A percentile compares a stretch with the other conserved stretches of the same genome.
phyloP scores from a whole-genome alignment of 2,329 filamentous ascomycete species.

The Sarocladium oryzae region DNA sequence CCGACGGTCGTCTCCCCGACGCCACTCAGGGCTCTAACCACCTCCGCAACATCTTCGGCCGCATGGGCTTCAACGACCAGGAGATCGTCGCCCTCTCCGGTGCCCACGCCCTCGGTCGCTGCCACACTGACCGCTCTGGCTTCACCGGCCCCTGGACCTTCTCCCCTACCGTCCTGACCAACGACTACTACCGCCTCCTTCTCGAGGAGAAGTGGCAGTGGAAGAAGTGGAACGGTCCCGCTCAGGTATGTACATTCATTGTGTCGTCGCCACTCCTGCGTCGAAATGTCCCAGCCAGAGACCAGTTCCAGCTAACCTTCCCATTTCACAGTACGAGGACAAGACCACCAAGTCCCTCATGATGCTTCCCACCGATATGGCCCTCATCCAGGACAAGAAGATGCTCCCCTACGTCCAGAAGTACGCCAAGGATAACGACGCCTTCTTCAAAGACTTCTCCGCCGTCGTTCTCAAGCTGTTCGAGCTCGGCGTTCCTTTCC shows the following conservation, averaged over 20 bases:
- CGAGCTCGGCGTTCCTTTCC: conserved; percentile 89
- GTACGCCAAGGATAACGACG: conserved; percentile 85
- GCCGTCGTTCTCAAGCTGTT: conserved; percentile 75
- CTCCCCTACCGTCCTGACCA: conserved; percentile 84
- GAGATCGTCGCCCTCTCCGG: conserved; percentile 89
- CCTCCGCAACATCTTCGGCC: conserved; percentile 85
- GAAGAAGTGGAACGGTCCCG: conserved; percentile 87
- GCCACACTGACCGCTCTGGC: conserved; percentile 82
- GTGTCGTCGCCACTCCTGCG: too few relatives aligned
- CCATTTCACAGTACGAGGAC: conserved; percentile 64
- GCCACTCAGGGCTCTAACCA: conserved; percentile 71
- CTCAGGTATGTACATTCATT: background rate
- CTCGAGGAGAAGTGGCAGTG: conserved; percentile 88
- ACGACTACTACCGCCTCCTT: conserved; percentile 88
- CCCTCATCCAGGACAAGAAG: conserved; percentile 78
- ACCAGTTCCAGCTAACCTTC: background rate
- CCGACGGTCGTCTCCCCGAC: conserved; percentile 82
- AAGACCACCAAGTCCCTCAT: conserved; percentile 81
- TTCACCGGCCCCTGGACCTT: conserved; percentile 90
- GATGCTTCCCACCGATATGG: conserved; percentile 95
- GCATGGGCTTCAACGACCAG: conserved; percentile 96
- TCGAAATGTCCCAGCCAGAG: background rate
- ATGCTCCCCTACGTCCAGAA: conserved; percentile 76
- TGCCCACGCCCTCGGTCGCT: conserved; percentile 82
- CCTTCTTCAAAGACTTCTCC: conserved; percentile 91